Percentiles rank a stretch among this genome's conserved stretches.
phyloP scores from a whole-genome alignment of 2,329 filamentous ascomycete genomes.

The Aspergillus luchuensis region DNA sequence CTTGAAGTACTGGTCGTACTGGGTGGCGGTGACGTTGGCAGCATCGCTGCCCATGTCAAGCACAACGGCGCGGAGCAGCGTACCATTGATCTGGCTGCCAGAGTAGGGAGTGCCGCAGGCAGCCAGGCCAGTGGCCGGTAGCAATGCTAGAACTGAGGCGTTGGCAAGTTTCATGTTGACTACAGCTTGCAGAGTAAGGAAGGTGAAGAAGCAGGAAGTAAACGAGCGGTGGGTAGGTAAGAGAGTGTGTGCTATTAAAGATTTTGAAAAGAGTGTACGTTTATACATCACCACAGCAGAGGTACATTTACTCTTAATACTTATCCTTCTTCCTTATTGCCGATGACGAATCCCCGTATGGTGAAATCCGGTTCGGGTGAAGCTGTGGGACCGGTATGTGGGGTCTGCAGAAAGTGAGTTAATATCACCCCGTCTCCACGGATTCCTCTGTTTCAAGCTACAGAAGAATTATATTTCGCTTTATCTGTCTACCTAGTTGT shows the following conservation, averaged over 20 bases:
- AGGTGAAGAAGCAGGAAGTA: neutral
- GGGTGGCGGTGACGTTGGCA: neutral
- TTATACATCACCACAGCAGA: neutral
- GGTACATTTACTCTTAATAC: no score
- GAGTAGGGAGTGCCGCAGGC: neutral
- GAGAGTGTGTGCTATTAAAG: neutral
- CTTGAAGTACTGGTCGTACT: slow-evolving; percentile 5
- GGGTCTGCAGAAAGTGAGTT: neutral
- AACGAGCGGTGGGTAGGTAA: neutral
- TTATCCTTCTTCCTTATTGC: neutral
- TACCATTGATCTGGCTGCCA: neutral
- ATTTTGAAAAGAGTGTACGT: neutral
- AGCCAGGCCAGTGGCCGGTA: slow-evolving; percentile 2
- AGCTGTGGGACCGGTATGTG: neutral
- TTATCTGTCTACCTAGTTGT: no score
- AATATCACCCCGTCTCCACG: no score
- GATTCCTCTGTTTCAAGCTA: no score
- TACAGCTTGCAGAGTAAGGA: neutral
- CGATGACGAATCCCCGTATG: neutral
- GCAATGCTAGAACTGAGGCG: neutral
- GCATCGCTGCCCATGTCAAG: slow-evolving; percentile 1
- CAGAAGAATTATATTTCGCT: no score
- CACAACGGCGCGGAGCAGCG: neutral
- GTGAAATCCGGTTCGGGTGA: neutral
- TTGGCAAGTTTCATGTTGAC: neutral